Conservation (phyloP, 2,329 filamentous ascomycete species). For the Colletotrichum australisinense region DNA sequence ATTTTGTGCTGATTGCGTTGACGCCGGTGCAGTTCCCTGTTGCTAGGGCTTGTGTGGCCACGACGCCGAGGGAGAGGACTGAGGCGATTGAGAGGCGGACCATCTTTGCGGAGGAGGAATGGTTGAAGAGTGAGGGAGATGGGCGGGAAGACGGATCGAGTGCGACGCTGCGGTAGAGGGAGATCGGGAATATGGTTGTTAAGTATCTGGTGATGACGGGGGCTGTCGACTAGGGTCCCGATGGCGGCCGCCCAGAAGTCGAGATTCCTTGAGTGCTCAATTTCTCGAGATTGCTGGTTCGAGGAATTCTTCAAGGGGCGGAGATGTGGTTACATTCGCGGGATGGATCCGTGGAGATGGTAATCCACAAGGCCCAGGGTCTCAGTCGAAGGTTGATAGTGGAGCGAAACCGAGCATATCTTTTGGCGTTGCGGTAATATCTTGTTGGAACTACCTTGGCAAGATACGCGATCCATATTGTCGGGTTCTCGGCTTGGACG, state of each 20-base stretch:
- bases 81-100: constrained; percentile 10
- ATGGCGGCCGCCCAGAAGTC: background rate
- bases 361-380: background rate
- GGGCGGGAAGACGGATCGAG: background rate
- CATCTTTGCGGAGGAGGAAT: background rate
- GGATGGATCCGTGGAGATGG: background rate
- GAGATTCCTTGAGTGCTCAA: background rate
- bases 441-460: accelerated
- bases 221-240: background rate
- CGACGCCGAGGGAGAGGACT: constrained; percentile 2
- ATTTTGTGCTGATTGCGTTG: constrained; percentile 33
- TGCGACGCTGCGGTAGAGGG: background rate
- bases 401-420: background rate
- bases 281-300: background rate
- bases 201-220: background rate
- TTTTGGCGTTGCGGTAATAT: background rate
- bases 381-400: background rate
- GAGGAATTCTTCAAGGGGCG: constrained; percentile 14
- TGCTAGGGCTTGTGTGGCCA: background rate
- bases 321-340: constrained; percentile 16
- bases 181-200: background rate
- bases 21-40: constrained; percentile 22
- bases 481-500: background rate
- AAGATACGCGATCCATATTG: background rate
- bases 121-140: background rate